Percentiles rank a stretch among this genome's conserved stretches.
Conservation (phyloP, 371 early-diverging fungal species). For the Mucor mucedo region DNA sequence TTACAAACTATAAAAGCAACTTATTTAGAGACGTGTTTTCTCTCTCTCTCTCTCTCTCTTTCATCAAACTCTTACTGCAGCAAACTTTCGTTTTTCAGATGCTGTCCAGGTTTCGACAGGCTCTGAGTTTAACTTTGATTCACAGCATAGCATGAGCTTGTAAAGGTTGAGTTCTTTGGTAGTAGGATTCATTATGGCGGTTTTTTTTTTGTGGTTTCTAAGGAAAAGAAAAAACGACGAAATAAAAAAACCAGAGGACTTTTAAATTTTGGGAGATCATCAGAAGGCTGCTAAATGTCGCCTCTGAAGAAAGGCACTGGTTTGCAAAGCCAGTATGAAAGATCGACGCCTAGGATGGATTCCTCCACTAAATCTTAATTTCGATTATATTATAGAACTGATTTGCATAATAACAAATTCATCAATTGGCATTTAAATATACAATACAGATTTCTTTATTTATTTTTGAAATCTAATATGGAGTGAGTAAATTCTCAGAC, state of each 20-base stretch:
- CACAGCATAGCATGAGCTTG: constrained; percentile 40
- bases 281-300: no score
- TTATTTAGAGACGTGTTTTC: background rate
- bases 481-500: background rate
- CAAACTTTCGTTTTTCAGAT: constrained; percentile 43
- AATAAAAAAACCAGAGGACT: constrained; percentile 2
- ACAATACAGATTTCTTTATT: no score
- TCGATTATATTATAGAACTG: background rate
- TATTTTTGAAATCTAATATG: no score
- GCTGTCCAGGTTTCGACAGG: constrained; percentile 35
- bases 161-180: constrained; percentile 43
- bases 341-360: no score
- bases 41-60: background rate
- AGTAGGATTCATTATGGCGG: constrained; percentile 7
- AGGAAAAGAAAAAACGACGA: background rate
- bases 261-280: no score
- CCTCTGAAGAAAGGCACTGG: no score
- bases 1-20: constrained; percentile 23
- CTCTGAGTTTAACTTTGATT: constrained; percentile 30
- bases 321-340: no score
- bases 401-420: no score
- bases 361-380: no score
- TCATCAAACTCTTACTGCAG: constrained; percentile 28
- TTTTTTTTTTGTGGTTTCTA: constrained; percentile 4
- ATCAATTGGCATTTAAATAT: no score